Conservation (phyloP, 2,329 filamentous ascomycete species). For the Penicillium olsonii region DNA sequence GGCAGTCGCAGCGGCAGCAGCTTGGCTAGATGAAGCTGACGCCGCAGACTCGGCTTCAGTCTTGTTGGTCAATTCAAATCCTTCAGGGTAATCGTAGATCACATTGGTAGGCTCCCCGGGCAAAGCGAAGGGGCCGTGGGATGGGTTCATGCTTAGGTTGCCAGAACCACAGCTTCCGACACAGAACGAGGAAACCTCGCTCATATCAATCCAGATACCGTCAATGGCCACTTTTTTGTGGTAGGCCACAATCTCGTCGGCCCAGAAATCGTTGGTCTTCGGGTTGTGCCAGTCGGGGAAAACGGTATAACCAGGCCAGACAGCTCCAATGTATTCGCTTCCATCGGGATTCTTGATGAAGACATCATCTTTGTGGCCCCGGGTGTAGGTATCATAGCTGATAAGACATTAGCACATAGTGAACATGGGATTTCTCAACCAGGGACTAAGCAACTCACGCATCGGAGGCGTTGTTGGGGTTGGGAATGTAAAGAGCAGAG, state of each 20-base stretch:
- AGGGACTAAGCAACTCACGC: constrained; percentile 49
- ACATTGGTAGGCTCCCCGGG: constrained; percentile 65
- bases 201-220: constrained; percentile 64
- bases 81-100: constrained; percentile 66
- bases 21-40: constrained; percentile 55
- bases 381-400: constrained; percentile 54
- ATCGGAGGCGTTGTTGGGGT: constrained; percentile 68
- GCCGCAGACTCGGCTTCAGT: constrained; percentile 66
- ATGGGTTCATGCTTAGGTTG: constrained; percentile 67
- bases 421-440: constrained; percentile 3
- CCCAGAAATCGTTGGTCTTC: constrained; percentile 62
- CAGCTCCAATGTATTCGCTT: constrained; percentile 55
- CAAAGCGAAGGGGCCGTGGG: constrained; percentile 65
- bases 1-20: constrained; percentile 42
- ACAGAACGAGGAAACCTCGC: constrained; percentile 65
- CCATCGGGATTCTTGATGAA: constrained; percentile 59
- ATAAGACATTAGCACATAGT: constrained; percentile 37
- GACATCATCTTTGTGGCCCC: constrained; percentile 51
- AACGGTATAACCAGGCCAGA: constrained; percentile 62
- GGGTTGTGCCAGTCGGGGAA: constrained; percentile 63
- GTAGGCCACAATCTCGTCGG: constrained; percentile 54
- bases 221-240: constrained; percentile 57
- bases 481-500: constrained; percentile 69
- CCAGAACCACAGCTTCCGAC: constrained; percentile 70
- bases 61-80: constrained; percentile 67